These are phyloP conservation scores for Mycena capillaripes DNA, from an alignment of 768 basidiomycete genomes.

Conservation along the genomic window DNA sequence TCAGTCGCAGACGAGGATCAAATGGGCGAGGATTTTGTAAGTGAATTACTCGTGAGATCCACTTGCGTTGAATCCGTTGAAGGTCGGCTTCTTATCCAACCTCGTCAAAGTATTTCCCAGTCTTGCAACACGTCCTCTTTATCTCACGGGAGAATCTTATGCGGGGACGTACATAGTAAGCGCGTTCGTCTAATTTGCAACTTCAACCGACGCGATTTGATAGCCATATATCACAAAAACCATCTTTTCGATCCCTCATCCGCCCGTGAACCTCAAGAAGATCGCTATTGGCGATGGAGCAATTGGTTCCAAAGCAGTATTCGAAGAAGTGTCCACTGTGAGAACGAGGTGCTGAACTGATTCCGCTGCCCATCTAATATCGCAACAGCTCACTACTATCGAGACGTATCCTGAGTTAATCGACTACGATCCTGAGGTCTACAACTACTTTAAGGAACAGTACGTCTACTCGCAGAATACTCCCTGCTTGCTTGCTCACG, in stretches of 20 bases:
- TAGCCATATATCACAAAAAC: slow-evolving; percentile 79
- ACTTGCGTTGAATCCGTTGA: background rate
- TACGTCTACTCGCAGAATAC: too few relatives aligned
- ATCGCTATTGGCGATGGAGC: slow-evolving; percentile 80
- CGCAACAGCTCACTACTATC: slow-evolving; percentile 64
- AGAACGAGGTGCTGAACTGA: too few relatives aligned
- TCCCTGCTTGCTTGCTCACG: too few relatives aligned
- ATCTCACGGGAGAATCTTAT: too few relatives aligned
- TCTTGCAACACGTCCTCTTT: slow-evolving; percentile 73
- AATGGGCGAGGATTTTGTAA: slow-evolving; percentile 69
- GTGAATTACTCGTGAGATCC: slow-evolving; percentile 35
- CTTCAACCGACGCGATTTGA: background rate
- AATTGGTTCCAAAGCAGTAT: slow-evolving; percentile 63
- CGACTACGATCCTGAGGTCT: slow-evolving; percentile 75
- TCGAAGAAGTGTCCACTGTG: slow-evolving; percentile 68
- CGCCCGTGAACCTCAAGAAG: slow-evolving; percentile 77
- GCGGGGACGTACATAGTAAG: slow-evolving; percentile 57
- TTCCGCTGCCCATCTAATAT: background rate
- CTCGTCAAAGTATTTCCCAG: slow-evolving; percentile 82
- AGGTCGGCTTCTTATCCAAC: slow-evolving; percentile 82
- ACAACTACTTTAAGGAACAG: slow-evolving; percentile 78
- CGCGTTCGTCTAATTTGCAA: background rate
- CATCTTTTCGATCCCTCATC: slow-evolving; percentile 70
- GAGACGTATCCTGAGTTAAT: slow-evolving; percentile 85
- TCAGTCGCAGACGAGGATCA: slow-evolving; percentile 73